These are phyloP conservation scores for Starmerella vaccinii DNA, from an alignment of 805 yeast genomes.

Conservation along the genomic window DNA sequence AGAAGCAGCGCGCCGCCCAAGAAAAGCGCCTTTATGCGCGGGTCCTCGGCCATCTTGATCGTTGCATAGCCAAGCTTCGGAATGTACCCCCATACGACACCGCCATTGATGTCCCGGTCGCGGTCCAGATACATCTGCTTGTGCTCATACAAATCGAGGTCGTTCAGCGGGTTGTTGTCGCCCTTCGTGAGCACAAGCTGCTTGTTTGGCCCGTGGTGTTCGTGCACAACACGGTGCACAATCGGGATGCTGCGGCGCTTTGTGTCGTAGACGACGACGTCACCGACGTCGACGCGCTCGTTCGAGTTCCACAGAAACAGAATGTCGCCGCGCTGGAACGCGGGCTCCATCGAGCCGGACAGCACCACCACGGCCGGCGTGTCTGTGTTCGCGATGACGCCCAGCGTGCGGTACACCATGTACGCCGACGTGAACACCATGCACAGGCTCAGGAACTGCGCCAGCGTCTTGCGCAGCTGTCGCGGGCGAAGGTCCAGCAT, in stretches of 20 bases:
- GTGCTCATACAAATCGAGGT: conserved; percentile 70
- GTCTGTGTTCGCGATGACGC: conserved; percentile 66
- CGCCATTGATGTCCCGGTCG: conserved; percentile 69
- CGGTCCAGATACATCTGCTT: conserved; percentile 69
- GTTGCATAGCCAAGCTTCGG: conserved; percentile 88
- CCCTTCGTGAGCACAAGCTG: conserved; percentile 87
- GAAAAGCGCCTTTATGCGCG: conserved; percentile 67
- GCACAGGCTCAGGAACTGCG: conserved; percentile 61
- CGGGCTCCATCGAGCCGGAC: conserved; percentile 99
- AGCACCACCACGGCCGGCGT: conserved; percentile 94
- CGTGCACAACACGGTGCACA: conserved; percentile 87
- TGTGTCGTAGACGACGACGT: conserved; percentile 84
- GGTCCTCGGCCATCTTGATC: conserved; percentile 79
- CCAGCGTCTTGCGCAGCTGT: conserved; percentile 21
- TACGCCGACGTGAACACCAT: conserved; percentile 81
- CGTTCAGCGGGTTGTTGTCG: conserved; percentile 90
- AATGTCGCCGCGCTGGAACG: conserved; percentile 95
- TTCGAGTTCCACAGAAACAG: conserved; percentile 84
- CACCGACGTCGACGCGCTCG: conserved; percentile 62
- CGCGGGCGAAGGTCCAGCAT: conserved; percentile 19
- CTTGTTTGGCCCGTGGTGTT: conserved; percentile 46
- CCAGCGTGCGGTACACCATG: conserved; percentile 80
- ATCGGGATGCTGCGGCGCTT: conserved; percentile 79
- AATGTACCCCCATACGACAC: conserved; percentile 74
- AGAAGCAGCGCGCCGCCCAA: conserved; percentile 65